Conservation (phyloP, 2,329 filamentous ascomycete species). For the Scytalidium lignicola region DNA sequence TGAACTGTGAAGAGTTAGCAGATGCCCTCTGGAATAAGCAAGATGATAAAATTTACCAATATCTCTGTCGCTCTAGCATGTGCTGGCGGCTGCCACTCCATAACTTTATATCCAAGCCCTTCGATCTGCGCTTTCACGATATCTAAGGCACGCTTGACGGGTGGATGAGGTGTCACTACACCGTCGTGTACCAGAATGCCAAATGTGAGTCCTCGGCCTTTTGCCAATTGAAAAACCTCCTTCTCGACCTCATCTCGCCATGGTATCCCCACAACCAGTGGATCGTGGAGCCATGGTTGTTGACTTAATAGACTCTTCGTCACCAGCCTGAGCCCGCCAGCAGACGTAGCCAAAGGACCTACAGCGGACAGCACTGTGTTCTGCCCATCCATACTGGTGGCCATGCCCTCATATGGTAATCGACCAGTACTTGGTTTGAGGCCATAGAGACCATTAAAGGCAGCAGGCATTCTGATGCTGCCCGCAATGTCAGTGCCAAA, state of each 20-base stretch:
- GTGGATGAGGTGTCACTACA: constrained; percentile 45
- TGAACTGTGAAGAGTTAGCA: not conserved
- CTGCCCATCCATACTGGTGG: constrained; percentile 54
- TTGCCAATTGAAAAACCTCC: constrained; percentile 27
- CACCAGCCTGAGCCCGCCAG: constrained; percentile 46
- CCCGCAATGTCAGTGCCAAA: constrained; percentile 23
- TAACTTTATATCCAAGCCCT: constrained; percentile 46
- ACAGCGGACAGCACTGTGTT: constrained; percentile 54
- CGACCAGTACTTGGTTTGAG: constrained; percentile 29
- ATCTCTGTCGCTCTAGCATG: constrained; percentile 34
- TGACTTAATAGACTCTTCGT: constrained; percentile 48
- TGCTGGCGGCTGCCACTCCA: constrained; percentile 49
- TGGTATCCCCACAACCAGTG: constrained; percentile 55
- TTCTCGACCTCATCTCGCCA: constrained; percentile 42
- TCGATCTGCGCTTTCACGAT: constrained; percentile 40
- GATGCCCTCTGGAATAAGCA: constrained; percentile 22
- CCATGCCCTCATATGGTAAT: constrained; percentile 44
- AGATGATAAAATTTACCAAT: constrained; percentile 28
- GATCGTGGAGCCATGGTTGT: constrained; percentile 61
- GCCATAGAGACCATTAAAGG: constrained; percentile 28
- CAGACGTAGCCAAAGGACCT: constrained; percentile 53
- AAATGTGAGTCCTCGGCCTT: constrained; percentile 39
- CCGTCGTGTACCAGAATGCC: constrained; percentile 49
- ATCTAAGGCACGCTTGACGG: constrained; percentile 46
- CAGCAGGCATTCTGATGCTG: constrained; percentile 26